Conservation (phyloP, 192 early-diverging fungal species). For the Pilobolus umbonatus region DNA sequence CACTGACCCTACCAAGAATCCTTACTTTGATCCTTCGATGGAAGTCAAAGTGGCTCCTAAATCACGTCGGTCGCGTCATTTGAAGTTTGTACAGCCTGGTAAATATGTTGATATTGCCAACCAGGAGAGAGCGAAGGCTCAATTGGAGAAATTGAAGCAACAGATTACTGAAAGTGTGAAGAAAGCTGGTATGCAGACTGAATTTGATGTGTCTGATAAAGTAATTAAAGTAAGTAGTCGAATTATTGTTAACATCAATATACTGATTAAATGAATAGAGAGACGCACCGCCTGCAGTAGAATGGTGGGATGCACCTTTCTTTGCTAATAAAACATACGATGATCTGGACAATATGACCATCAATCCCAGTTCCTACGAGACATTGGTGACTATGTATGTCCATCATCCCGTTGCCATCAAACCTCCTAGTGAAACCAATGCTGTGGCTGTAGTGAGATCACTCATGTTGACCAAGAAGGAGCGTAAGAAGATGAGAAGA, state of each 20-base stretch:
- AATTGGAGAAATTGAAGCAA: slow-evolving; percentile 68
- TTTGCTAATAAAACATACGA: slow-evolving; percentile 69
- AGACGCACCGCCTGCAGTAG: slow-evolving; percentile 69
- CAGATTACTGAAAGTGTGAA: slow-evolving; percentile 69
- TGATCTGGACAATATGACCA: slow-evolving; percentile 38
- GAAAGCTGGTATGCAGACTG: slow-evolving; percentile 68
- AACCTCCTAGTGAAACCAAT: slow-evolving; percentile 64
- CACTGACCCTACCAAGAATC: slow-evolving; percentile 73
- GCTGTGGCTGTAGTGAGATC: slow-evolving; percentile 51
- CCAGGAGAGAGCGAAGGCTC: slow-evolving; percentile 68
- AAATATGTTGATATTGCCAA: slow-evolving; percentile 81
- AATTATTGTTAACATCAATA: neutral
- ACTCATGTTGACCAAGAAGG: slow-evolving; percentile 81
- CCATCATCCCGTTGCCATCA: slow-evolving; percentile 83
- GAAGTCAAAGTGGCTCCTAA: slow-evolving; percentile 32
- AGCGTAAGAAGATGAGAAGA: slow-evolving; percentile 89
- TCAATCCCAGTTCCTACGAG: slow-evolving; percentile 39
- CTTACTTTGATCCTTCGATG: slow-evolving; percentile 79
- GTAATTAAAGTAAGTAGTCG: slow-evolving; percentile 48
- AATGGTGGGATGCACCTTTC: slow-evolving; percentile 98
- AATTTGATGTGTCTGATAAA: slow-evolving; percentile 67
- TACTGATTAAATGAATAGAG: slow-evolving; percentile 37
- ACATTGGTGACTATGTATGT: slow-evolving; percentile 67
- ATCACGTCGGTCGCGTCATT: slow-evolving; percentile 42
- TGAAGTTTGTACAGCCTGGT: slow-evolving; percentile 82